Base-by-base conservation (phyloP, 1,284 basidiomycete genomes). In the Sanghuangporus sanghuang region DNA sequence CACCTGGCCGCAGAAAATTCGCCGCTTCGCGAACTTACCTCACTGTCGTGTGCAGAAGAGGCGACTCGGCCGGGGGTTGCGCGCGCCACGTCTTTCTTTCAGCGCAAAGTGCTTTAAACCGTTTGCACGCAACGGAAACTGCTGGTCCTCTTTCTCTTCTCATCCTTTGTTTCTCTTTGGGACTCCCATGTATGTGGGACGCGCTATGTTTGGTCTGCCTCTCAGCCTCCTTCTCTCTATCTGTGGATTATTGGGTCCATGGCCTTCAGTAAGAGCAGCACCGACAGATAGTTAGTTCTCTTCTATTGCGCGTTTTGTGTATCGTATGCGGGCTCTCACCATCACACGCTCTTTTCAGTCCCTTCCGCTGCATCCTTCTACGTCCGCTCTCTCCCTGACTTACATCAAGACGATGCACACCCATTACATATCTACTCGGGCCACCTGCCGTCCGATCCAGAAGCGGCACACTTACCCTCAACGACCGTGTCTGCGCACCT, bases 281-380 rank as follows among this genome's bases (percentile, higher is more conserved):
- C 84, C 85, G 39, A 78, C 82, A 63, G 80, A 85, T 61, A 71
- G 84, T 83, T 57, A 67, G 77, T 54, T 18, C 62, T 58, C 18
- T 18, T n/a, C 46, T 18, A 8, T 40, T 35, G 56, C 52, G 12
- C 35, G 2, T 16, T 14, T 44, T 44, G 42, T 2, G 12, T 27
- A 27, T 52, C 16, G 18, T 27, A 18, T 14, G 21, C 50, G 4
- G 3, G 50, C 32, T 36, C 53, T 36, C 27, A 44, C 27, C 9
- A 27, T 39, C 32, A 46, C 11, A 14, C 8, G 8, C 57, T 53
- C 11, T 54, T 38, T 54, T 1, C 66, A 90, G 88, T 85, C 40
- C 89, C 88, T 23, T 84, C 92, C 7, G 92, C 93, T 12, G 87
- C 93, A 1, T 91, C 92, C 0, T 92, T 95, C 76, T 95, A 90